phyloP scores from a whole-genome alignment of 2,329 filamentous ascomycete species.

The Botryosphaeria dothidea region DNA sequence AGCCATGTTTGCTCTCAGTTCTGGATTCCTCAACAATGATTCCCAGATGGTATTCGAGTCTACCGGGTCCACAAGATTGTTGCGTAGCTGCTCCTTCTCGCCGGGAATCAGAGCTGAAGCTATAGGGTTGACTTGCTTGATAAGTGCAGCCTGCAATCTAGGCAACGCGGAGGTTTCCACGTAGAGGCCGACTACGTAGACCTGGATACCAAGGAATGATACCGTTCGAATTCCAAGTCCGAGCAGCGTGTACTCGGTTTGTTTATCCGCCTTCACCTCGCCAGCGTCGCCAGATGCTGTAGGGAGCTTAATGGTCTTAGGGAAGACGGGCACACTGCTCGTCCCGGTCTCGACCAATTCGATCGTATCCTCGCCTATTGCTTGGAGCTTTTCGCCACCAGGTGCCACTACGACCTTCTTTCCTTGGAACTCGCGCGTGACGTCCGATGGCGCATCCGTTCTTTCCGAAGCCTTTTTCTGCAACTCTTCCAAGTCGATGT shows the following conservation, averaged over 20 bases:
- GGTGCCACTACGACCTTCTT: slow-evolving; percentile 61
- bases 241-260: slow-evolving; percentile 78
- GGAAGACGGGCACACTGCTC: slow-evolving; percentile 76
- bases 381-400: slow-evolving; percentile 60
- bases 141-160: slow-evolving; percentile 73
- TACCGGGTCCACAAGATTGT: slow-evolving; percentile 67
- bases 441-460: slow-evolving; percentile 32
- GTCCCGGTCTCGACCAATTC: slow-evolving; percentile 83
- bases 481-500: slow-evolving; percentile 32
- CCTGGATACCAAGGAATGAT: slow-evolving; percentile 84
- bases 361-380: slow-evolving; percentile 49
- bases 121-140: slow-evolving; percentile 71
- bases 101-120: slow-evolving; percentile 81
- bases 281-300: slow-evolving; percentile 30
- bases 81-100: slow-evolving; percentile 75
- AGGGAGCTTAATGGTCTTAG: slow-evolving; percentile 68
- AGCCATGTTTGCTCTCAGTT: slow-evolving; percentile 53
- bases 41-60: slow-evolving; percentile 75
- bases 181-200: slow-evolving; percentile 94
- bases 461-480: slow-evolving; percentile 11
- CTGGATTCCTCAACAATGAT: slow-evolving; percentile 57
- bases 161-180: slow-evolving; percentile 81
- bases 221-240: slow-evolving; percentile 88
- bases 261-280: slow-evolving; percentile 27
- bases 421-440: slow-evolving; percentile 45